Conservation (phyloP, 164 flowering plant genomes). For the Vitis labrusca region DNA sequence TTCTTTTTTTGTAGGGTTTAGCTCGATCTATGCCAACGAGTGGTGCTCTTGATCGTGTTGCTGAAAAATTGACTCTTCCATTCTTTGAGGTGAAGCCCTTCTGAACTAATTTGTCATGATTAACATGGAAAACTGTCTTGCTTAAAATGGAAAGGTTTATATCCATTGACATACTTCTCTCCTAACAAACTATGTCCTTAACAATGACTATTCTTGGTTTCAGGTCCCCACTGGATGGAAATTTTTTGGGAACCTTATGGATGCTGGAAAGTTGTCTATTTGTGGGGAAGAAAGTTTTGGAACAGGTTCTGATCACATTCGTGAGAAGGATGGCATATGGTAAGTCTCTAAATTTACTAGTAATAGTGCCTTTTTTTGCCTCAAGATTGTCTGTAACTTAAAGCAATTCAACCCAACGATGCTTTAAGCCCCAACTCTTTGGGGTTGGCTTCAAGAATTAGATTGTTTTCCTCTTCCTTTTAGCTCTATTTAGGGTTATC, state of each 20-base stretch:
- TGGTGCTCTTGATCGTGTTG: conserved; percentile 97
- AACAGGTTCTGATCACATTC: conserved; percentile 99
- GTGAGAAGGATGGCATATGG: conserved; percentile 99
- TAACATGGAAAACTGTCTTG: background rate
- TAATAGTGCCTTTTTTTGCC: too few species aligned
- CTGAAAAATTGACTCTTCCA: conserved; percentile 75
- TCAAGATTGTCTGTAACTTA: too few species aligned
- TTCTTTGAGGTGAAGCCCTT: conserved; percentile 76
- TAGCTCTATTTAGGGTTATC: too few species aligned
- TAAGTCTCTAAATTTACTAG: conserved; percentile 24
- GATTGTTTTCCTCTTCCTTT: too few species aligned
- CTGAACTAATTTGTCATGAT: background rate
- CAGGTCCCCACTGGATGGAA: conserved; percentile 99
- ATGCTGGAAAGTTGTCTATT: conserved; percentile 90
- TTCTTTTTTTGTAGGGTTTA: conserved; percentile 57
- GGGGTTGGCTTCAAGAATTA: too few species aligned
- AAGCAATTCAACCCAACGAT: too few species aligned
- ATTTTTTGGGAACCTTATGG: conserved; percentile 99
- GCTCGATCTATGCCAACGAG: conserved; percentile 99
- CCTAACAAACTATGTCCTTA: conserved; percentile 6
- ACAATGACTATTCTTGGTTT: conserved; percentile 12
- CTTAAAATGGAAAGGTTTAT: conserved; percentile 1
- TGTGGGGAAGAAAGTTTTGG: conserved; percentile 99
- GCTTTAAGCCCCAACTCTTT: too few species aligned
- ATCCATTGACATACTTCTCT: background rate